Percentiles rank a stretch among this genome's conserved stretches.
phyloP scores from a whole-genome alignment of 768 basidiomycete genomes.

The Leccinum truebloodii region DNA sequence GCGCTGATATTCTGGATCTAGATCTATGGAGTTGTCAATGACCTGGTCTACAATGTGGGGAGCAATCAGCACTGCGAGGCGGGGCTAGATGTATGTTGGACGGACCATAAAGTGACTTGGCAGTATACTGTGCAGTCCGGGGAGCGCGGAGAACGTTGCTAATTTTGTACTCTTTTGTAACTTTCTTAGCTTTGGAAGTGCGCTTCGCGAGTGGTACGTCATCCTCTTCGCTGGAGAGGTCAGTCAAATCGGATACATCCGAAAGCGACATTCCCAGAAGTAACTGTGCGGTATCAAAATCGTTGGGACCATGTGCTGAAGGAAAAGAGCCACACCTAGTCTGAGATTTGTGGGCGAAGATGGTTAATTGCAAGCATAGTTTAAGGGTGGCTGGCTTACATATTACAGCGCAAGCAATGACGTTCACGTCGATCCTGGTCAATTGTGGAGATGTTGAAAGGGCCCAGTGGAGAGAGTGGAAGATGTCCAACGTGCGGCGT shows the following conservation, averaged over 20 bases:
- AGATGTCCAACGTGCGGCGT: neutral
- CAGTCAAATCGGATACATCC: constrained; percentile 50
- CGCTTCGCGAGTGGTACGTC: constrained; percentile 30
- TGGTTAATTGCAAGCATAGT: neutral
- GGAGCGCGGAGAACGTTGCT: constrained; percentile 38
- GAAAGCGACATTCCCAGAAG: constrained; percentile 34
- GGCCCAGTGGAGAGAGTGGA: neutral
- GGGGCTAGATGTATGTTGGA: neutral
- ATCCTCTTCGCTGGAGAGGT: constrained; percentile 44
- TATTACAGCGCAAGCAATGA: neutral
- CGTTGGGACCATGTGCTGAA: neutral
- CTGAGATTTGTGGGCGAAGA: neutral
- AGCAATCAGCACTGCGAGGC: neutral
- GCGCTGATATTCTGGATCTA: constrained; percentile 69
- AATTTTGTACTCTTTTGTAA: constrained; percentile 32
- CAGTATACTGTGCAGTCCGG: constrained; percentile 42
- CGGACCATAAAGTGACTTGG: constrained; percentile 46
- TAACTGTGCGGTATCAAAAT: neutral
- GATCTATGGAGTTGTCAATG: constrained; percentile 45
- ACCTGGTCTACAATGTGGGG: constrained; percentile 44
- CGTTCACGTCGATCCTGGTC: neutral
- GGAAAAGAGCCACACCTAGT: neutral
- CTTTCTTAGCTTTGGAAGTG: constrained; percentile 25
- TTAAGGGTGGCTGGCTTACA: neutral
- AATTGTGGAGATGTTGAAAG: neutral